Evolutionary conservation across 2,329 filamentous ascomycete species (phyloP).

Genomic region (Colletotrichum destructivum): DNA sequence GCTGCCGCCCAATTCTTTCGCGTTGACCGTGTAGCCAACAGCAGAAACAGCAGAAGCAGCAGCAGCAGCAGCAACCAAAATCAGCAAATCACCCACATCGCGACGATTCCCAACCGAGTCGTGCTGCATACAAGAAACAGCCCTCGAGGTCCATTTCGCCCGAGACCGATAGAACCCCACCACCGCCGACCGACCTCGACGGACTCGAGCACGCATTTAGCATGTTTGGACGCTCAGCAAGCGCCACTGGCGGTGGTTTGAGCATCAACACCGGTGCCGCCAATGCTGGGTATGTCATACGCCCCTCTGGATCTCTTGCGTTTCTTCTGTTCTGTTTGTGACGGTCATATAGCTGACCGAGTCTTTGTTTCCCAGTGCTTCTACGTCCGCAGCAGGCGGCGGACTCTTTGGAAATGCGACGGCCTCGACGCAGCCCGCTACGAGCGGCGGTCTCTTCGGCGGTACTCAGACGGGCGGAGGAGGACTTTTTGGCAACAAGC

Average conservation of each 20-base stretch:
- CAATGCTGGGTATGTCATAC: constrained; percentile 66
- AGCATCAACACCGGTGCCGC: constrained; percentile 76
- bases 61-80: constrained; percentile 1
- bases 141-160: neutral
- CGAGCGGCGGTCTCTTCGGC: constrained; percentile 55
- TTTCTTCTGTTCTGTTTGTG: neutral
- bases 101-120: neutral
- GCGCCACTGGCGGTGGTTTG: constrained; percentile 62
- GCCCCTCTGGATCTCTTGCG: neutral
- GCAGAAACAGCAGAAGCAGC: neutral
- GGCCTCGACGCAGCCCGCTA: constrained; percentile 50
- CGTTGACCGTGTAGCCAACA: constrained; percentile 22
- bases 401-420: constrained; percentile 35
- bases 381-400: constrained; percentile 33
- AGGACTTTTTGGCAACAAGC: constrained; percentile 36
- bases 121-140: neutral
- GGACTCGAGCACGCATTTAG: constrained; percentile 12
- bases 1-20: constrained; percentile 37
- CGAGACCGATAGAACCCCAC: neutral
- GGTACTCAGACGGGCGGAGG: constrained; percentile 49
- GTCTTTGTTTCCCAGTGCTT: neutral
- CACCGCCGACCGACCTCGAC: neutral
- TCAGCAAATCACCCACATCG: constrained; percentile 12
- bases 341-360: neutral
- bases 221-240: constrained; percentile 37